Base-by-base conservation (phyloP, 2,329 filamentous ascomycete species). In the Colletotrichum kahawae region DNA sequence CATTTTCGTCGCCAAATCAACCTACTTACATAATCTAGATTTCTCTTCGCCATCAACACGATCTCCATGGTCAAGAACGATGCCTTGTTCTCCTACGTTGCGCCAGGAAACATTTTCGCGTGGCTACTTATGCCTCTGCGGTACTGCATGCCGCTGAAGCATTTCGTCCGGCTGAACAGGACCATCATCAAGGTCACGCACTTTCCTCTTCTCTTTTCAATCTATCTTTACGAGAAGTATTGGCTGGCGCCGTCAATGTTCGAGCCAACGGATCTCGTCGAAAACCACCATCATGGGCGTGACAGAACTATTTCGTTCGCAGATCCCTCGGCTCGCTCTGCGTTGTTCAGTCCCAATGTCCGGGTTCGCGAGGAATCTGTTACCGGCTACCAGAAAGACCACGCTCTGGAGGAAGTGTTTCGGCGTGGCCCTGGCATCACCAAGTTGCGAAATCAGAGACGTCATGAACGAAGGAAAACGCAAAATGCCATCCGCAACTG, bases 61-160 rank as follows among this genome's bases (percentile, higher is more conserved):
- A 98, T 98, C 65, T 97, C 95, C 6, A 97, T 98, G 95, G 96
- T 98, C 78, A 98, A 98, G 84, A 98, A 97, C n/a, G 96, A 98
- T 82, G 94, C 95, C 0, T 87, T 98, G 0, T 98, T 98, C 87
- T 97, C 95, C 5, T 98, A 98, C 82, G 91, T 98, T 76, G 94
- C 96, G 2, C 96, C 96, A 0, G 93, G 94, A 16, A 98, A 98
- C 81, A 94, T 98, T 34, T 90, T 98, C 77, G 96, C 95, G 2
- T 98, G 96, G 96, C 82, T 96, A 1, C 87, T 98, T 33, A 95
- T 95, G 80, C 96, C 96, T 0, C 83, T 97, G 59, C 91, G 96
- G 77, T 98, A 94, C 82, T 87, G 92, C 79, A 92, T 98, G 86
- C 92, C 95, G 0, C 92, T 98, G 78, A 91, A 91, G 54, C 90